These are phyloP conservation scores for Alternaria sp. DNA, from an alignment of 2,329 filamentous ascomycete genomes.

Conservation along the genomic window DNA sequence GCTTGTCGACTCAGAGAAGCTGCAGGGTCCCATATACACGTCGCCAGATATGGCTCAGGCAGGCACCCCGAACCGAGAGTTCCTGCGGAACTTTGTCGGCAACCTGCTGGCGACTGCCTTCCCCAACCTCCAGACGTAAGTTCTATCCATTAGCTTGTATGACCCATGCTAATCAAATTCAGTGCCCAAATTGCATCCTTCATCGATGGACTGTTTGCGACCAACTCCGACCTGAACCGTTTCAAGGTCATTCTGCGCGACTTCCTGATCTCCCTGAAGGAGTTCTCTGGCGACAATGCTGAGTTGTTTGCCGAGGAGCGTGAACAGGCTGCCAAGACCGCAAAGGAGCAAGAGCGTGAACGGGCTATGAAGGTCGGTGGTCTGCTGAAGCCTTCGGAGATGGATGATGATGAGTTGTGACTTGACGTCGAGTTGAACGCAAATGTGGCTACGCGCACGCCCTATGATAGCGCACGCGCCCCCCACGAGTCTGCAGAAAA, in stretches of 20 bases:
- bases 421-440: constrained; percentile 59
- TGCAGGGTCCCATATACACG: constrained; percentile 88
- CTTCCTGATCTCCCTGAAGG: constrained; percentile 96
- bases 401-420: constrained; percentile 86
- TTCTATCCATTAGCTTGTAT: constrained; percentile 25
- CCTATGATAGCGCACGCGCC: constrained; percentile 36
- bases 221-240: constrained; percentile 87
- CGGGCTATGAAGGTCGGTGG: constrained; percentile 94
- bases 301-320: constrained; percentile 94
- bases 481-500: constrained; percentile 18
- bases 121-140: constrained; percentile 88
- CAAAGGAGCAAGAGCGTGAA: constrained; percentile 87
- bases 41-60: constrained; percentile 76
- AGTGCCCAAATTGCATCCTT: constrained; percentile 89
- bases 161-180: constrained; percentile 37
- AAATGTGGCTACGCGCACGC: constrained; percentile 46
- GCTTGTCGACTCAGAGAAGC: constrained; percentile 88
- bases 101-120: constrained; percentile 88
- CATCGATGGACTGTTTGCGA: constrained; percentile 85
- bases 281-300: constrained; percentile 94
- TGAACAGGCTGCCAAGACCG: constrained; percentile 86
- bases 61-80: constrained; percentile 89
- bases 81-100: constrained; percentile 85
- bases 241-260: constrained; percentile 97
- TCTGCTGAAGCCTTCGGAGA: constrained; percentile 94